These are phyloP conservation scores for Closterium sp. DNA, from an alignment of 139 green algal genomes.

Conservation along the genomic window DNA sequence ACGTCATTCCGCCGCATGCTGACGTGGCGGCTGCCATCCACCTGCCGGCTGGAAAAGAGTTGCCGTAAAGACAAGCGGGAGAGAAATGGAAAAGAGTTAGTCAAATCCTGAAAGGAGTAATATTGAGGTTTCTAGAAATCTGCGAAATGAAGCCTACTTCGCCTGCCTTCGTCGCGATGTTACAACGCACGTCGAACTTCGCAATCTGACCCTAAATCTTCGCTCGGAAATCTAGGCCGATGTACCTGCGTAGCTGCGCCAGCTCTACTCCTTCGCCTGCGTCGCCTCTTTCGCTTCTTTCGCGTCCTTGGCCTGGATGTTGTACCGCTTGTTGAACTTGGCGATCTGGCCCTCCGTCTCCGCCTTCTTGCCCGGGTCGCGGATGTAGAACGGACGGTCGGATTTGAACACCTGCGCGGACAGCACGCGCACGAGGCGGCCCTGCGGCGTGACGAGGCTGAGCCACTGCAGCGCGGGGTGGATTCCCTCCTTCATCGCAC, in stretches of 20 bases:
- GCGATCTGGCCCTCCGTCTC: conserved; percentile 30
- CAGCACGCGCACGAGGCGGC: conserved; percentile 6
- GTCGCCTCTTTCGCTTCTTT: background rate
- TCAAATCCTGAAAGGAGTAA: too few species aligned
- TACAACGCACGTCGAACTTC: background rate
- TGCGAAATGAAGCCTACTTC: background rate
- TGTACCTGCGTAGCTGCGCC: background rate
- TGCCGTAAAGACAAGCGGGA: background rate
- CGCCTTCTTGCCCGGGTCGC: conserved; percentile 20
- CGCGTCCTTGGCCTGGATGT: background rate
- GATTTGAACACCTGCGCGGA: conserved; percentile 31
- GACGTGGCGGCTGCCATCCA: background rate
- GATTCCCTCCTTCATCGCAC: conserved; percentile 36
- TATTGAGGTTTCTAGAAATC: background rate
- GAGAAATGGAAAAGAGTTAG: background rate
- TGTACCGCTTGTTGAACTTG: conserved; percentile 28
- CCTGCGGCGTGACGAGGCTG: conserved; percentile 17
- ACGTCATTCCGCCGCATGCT: background rate
- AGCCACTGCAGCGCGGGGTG: conserved; percentile 20
- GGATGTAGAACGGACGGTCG: conserved; percentile 12
- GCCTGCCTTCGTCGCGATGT: background rate
- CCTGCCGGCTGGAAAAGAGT: background rate
- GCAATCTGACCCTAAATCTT: background rate
- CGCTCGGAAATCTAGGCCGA: background rate
- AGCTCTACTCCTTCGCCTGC: conserved; percentile 3